phyloP scores from a whole-genome alignment of 257 asterid species.

The Nicotiana otophora region DNA sequence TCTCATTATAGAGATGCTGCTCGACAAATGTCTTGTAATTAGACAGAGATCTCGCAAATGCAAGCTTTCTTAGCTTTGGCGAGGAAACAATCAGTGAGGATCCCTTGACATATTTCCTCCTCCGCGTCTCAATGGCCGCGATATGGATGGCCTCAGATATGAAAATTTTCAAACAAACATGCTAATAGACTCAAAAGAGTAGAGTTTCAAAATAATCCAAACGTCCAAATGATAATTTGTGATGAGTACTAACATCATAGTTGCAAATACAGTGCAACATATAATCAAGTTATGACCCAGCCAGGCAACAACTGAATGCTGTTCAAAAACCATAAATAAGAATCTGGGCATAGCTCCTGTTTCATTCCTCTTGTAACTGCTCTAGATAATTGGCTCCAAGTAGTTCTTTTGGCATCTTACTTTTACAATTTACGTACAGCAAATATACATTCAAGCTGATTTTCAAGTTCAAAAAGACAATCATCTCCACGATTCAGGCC shows the following conservation, averaged over 20 bases:
- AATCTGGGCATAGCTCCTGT: not conserved
- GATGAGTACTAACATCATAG: not conserved
- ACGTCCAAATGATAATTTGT: not conserved
- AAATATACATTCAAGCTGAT: constrained; percentile 1
- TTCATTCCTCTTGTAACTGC: not conserved
- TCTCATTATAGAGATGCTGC: too few relatives aligned
- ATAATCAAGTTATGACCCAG: not conserved
- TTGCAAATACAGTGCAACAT: not conserved
- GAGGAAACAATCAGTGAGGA: too few relatives aligned
- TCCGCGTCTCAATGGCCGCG: too few relatives aligned
- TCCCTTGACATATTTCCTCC: too few relatives aligned
- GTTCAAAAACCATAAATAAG: not conserved
- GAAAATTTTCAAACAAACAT: not conserved
- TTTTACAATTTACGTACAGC: not conserved
- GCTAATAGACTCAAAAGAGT: not conserved
- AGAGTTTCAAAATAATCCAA: not conserved
- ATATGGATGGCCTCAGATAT: not conserved
- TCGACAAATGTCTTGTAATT: too few relatives aligned
- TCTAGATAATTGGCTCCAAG: not conserved
- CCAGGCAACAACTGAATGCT: not conserved
- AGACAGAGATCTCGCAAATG: not conserved
- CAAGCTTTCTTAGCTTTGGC: not conserved
- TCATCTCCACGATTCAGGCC: constrained; percentile 11
- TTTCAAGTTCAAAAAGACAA: constrained; percentile 3
- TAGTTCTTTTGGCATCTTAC: not conserved